These are phyloP conservation scores for Fraxinus sp. DNA, from an alignment of 305 asterid species.

Conservation along the genomic window DNA sequence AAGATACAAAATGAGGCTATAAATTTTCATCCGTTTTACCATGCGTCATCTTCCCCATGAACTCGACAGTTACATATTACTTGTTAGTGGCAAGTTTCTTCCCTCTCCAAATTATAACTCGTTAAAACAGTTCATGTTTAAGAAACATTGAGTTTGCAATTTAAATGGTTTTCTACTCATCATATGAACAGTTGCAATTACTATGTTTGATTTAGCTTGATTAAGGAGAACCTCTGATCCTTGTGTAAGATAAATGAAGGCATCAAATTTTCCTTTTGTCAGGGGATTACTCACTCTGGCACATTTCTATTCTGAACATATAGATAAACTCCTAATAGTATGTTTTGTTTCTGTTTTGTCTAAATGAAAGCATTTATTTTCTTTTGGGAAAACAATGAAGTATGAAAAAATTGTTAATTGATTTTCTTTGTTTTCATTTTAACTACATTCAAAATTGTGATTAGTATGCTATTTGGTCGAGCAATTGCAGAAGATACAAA, in stretches of 20 bases:
- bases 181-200: neutral
- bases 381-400: neutral
- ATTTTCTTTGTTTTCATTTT: neutral
- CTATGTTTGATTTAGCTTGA: slow-evolving; percentile 20
- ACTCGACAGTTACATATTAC: neutral
- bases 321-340: neutral
- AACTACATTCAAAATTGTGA: slow-evolving; percentile 8
- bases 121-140: slow-evolving; percentile 3
- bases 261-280: neutral
- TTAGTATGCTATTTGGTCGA: neutral
- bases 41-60: slow-evolving; percentile 4
- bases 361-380: slow-evolving; percentile 11
- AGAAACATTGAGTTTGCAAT: neutral
- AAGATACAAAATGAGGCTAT: slow-evolving; percentile 2
- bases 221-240: slow-evolving; percentile 15
- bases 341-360: neutral
- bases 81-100: slow-evolving; percentile 5
- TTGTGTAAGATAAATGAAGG: slow-evolving; percentile 9
- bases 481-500: slow-evolving; percentile 6
- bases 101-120: slow-evolving; percentile 12
- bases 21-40: slow-evolving; percentile 19
- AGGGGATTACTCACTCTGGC: neutral
- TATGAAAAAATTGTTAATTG: neutral
- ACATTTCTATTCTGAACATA: neutral
- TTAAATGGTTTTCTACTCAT: neutral